Evolutionary conservation across 495 filamentous ascomycete genomes (phyloP).

Genomic region (Chlorociboria aeruginascens): DNA sequence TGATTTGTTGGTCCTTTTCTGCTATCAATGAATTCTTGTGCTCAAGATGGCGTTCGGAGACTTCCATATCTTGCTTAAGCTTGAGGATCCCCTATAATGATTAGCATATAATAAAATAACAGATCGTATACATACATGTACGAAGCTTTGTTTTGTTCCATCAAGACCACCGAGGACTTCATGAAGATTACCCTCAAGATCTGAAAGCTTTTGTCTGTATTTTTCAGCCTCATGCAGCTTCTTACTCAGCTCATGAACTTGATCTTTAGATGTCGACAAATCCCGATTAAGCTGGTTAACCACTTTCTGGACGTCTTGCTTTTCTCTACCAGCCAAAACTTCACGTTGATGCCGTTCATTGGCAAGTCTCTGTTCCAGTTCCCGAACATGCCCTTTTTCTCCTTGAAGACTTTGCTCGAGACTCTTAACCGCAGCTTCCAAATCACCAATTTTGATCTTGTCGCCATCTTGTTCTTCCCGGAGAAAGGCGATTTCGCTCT

Average conservation of each 20-base stretch:
- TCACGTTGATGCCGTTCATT: slow-evolving; percentile 79
- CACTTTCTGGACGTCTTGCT: slow-evolving; percentile 63
- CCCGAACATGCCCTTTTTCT: slow-evolving; percentile 66
- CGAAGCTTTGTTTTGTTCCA: slow-evolving; percentile 39
- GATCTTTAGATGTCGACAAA: slow-evolving; percentile 71
- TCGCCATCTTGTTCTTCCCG: slow-evolving; percentile 95
- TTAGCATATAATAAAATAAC: slow-evolving; percentile 4
- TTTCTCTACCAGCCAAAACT: slow-evolving; percentile 71
- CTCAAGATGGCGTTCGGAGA: slow-evolving; percentile 70
- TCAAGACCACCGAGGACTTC: slow-evolving; percentile 72
- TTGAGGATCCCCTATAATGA: slow-evolving; percentile 60
- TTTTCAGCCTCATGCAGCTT: slow-evolving; percentile 74
- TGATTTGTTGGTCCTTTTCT: slow-evolving; percentile 81
- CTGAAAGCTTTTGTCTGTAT: slow-evolving; percentile 79
- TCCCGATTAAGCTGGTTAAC: slow-evolving; percentile 80
- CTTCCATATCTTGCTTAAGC: slow-evolving; percentile 78
- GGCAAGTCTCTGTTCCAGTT: slow-evolving; percentile 65
- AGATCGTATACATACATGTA: no score
- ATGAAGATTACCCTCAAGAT: slow-evolving; percentile 78
- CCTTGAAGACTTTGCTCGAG: slow-evolving; percentile 60
- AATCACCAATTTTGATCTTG: slow-evolving; percentile 93
- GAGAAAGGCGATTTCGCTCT: slow-evolving; percentile 88
- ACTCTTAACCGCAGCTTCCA: slow-evolving; percentile 69
- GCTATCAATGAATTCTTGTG: slow-evolving; percentile 57
- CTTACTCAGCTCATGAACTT: slow-evolving; percentile 68